phyloP scores from a whole-genome alignment of 306 rosid genomes.

The Albizia julibrissin region DNA sequence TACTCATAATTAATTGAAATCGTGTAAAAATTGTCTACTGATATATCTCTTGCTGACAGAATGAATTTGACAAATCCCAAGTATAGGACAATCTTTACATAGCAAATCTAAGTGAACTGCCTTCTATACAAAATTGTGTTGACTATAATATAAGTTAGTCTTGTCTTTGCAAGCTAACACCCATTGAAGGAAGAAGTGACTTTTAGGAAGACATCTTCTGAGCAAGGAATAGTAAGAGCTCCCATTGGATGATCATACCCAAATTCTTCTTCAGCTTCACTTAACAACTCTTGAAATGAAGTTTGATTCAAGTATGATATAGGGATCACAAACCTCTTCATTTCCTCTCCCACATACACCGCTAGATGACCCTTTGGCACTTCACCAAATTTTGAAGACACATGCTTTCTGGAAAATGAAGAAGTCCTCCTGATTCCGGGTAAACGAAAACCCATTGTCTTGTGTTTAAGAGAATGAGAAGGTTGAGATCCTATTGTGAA shows the following conservation, averaged over 20 bases:
- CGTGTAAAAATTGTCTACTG: background rate
- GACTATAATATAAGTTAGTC: background rate
- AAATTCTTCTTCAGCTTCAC: background rate
- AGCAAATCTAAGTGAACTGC: background rate
- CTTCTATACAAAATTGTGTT: slow-evolving; percentile 7
- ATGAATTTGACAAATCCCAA: background rate
- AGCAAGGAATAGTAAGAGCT: too few relatives aligned
- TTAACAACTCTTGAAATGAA: background rate
- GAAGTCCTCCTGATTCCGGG: too few relatives aligned
- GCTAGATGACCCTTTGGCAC: slow-evolving; percentile 12
- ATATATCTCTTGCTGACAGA: background rate
- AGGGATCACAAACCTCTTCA: background rate
- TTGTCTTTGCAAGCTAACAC: background rate
- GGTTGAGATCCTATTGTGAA: background rate
- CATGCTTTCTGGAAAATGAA: too few relatives aligned
- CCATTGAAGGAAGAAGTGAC: too few relatives aligned
- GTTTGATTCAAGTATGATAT: slow-evolving; percentile 1
- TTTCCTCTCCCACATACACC: background rate
- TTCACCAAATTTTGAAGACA: too few relatives aligned
- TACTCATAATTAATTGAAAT: background rate
- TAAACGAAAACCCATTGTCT: too few relatives aligned
- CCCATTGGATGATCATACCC: background rate
- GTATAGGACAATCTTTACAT: background rate
- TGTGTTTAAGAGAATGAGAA: background rate
- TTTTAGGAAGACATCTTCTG: too few relatives aligned